Conservation (phyloP, 2,329 filamentous ascomycete genomes). For the Ophiocordyceps camponoti-leonardi region DNA sequence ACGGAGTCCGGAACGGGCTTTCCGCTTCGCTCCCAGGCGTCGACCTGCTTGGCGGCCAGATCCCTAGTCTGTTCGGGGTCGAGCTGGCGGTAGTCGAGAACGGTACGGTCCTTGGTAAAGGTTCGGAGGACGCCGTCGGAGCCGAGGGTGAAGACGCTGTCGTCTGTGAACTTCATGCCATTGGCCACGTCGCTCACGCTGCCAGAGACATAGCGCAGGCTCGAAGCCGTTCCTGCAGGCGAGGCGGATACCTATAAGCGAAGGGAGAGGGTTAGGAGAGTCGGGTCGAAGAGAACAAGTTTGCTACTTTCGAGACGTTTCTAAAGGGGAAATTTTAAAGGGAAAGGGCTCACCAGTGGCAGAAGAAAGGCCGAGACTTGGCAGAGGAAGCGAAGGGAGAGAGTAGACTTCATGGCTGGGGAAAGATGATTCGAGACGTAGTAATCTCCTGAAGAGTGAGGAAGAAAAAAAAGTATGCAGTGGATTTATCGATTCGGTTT, state of each 20-base stretch:
- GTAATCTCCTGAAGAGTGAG: not conserved
- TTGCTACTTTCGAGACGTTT: too few relatives aligned
- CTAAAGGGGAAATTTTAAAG: too few relatives aligned
- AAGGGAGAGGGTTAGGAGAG: not conserved
- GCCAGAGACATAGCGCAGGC: not conserved
- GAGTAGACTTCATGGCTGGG: not conserved
- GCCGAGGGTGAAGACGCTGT: not conserved
- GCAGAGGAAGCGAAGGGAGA: not conserved
- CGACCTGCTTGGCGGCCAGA: not conserved
- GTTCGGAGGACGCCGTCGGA: not conserved
- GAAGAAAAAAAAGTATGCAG: not conserved
- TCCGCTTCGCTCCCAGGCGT: not conserved
- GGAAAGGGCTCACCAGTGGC: not conserved
- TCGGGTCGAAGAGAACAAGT: not conserved
- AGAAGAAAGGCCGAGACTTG: not conserved
- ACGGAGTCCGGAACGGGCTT: not conserved
- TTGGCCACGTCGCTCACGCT: not conserved
- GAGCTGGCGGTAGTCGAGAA: not conserved
- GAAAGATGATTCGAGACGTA: not conserved
- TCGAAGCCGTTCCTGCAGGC: not conserved
- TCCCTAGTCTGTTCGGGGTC: not conserved
- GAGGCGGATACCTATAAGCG: not conserved
- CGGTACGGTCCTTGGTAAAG: not conserved
- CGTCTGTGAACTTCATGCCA: not conserved
- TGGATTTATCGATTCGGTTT: not conserved